Conservation (phyloP, 805 yeast species). For the Hanseniaspora taiwanica region DNA sequence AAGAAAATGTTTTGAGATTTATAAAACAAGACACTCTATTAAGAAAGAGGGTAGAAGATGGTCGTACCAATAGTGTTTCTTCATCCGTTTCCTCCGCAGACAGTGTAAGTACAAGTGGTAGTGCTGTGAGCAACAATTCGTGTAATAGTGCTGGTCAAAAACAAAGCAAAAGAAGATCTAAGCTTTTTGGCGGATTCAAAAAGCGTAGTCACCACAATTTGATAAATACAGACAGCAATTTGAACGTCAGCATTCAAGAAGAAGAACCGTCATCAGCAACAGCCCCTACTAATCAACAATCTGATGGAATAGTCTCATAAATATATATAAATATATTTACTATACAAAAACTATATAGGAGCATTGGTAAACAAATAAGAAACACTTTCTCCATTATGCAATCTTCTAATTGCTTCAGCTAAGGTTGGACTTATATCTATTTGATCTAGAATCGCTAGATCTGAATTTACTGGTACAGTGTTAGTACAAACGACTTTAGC, state of each 20-base stretch:
- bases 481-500: constrained; percentile 67
- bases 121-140: background rate
- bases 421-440: constrained; percentile 62
- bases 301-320: background rate
- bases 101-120: background rate
- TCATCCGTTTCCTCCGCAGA: background rate
- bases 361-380: constrained; percentile 66
- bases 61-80: background rate
- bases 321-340: background rate
- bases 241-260: background rate
- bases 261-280: background rate
- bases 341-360: constrained; percentile 24
- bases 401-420: constrained; percentile 73
- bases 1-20: background rate
- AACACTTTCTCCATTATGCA: constrained; percentile 79
- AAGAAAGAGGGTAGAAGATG: background rate
- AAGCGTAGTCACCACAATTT: too few relatives aligned
- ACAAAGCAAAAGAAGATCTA: background rate
- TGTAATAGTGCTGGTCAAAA: background rate
- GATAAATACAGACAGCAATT: too few relatives aligned
- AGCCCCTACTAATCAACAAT: background rate
- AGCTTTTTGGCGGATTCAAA: background rate
- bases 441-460: constrained; percentile 43
- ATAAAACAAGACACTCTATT: too few relatives aligned
- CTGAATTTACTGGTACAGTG: constrained; percentile 65